Percentiles rank a stretch among this genome's conserved stretches.
Conservation (phyloP, 2,329 filamentous ascomycete species). For the Celoporthe dispersa region DNA sequence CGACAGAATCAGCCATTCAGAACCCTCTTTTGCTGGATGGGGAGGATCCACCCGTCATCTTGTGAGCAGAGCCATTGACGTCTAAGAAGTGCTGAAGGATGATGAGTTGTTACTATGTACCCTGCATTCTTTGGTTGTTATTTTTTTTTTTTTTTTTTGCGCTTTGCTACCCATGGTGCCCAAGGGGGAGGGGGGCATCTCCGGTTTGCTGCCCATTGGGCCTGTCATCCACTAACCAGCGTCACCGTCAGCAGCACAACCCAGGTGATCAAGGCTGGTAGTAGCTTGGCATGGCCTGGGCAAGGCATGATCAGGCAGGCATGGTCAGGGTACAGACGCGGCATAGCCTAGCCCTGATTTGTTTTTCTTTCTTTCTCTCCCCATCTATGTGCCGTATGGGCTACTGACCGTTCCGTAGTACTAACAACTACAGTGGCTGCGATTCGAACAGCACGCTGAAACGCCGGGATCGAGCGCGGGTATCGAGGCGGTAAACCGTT, state of each 20-base stretch:
- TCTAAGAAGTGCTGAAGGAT: not conserved
- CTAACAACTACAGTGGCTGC: not conserved
- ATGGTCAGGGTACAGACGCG: not conserved
- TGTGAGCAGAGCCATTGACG: constrained; percentile 10
- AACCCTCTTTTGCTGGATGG: not conserved
- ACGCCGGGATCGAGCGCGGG: not conserved
- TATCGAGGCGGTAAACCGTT: constrained; percentile 3
- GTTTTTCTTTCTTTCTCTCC: not conserved
- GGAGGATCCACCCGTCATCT: constrained; percentile 1
- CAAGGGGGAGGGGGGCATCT: not conserved
- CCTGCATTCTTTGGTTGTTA: not conserved
- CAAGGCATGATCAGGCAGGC: not conserved
- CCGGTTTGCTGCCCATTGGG: not conserved
- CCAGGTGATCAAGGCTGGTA: not conserved
- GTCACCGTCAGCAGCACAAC: constrained; percentile 3
- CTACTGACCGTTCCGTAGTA: not conserved
- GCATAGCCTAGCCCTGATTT: not conserved
- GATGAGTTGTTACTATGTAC: not conserved
- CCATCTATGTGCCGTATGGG: not conserved
- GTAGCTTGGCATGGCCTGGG: not conserved
- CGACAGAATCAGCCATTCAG: not conserved
- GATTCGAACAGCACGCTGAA: not conserved
- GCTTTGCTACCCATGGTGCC: not conserved
- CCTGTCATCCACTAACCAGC: not conserved
- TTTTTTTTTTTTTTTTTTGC: not conserved